phyloP scores from a whole-genome alignment of 2,329 filamentous ascomycete genomes.

The Dactylonectria macrodidyma region DNA sequence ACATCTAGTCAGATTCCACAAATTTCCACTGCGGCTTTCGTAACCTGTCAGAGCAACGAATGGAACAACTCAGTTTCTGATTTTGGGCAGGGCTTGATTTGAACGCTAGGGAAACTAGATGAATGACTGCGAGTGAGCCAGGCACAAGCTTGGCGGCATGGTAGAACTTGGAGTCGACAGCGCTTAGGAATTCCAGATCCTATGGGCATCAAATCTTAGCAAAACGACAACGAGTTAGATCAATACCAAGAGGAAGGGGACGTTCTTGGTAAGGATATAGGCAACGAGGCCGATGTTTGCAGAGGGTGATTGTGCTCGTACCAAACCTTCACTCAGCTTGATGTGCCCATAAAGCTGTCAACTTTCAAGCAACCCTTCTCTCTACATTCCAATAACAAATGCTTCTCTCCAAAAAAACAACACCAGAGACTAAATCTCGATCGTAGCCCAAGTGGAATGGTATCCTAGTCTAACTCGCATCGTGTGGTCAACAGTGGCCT shows the following conservation, averaged over 20 bases:
- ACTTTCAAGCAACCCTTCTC: background rate
- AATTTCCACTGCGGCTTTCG: background rate
- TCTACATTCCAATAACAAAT: no score
- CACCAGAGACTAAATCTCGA: background rate
- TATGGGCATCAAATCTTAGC: background rate
- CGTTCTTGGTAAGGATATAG: background rate
- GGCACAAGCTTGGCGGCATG: background rate
- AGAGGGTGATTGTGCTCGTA: background rate
- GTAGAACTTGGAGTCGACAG: no score
- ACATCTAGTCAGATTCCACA: no score
- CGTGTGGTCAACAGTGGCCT: no score
- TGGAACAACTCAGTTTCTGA: background rate
- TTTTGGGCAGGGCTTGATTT: no score
- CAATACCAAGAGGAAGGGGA: background rate
- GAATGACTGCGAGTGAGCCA: background rate
- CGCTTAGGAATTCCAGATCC: background rate
- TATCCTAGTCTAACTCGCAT: no score
- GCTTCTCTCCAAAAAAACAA: no score
- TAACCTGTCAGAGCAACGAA: background rate
- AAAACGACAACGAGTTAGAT: background rate
- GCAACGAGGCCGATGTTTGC: background rate
- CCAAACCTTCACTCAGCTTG: background rate
- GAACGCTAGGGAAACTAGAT: background rate
- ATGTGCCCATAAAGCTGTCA: no score
- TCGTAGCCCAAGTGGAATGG: background rate